phyloP scores from a whole-genome alignment of 2,329 filamentous ascomycete genomes.

The Gliomastix tumulicola region DNA sequence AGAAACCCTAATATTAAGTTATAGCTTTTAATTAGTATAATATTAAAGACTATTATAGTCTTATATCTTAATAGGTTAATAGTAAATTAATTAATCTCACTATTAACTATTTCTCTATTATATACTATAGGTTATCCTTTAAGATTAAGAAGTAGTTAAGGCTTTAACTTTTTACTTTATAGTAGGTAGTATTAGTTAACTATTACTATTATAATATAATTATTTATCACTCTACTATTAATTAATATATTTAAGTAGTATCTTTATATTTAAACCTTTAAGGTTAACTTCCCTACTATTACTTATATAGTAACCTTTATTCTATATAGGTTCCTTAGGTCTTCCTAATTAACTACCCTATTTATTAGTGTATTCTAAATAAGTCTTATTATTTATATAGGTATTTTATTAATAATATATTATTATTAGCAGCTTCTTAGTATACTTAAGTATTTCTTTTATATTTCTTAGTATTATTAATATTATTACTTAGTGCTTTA shows the following conservation, averaged over 20 bases:
- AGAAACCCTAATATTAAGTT: too few species aligned
- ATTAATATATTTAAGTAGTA: background rate
- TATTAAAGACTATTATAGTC: slow-evolving; percentile 2
- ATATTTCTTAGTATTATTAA: background rate
- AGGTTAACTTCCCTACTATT: background rate
- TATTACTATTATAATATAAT: background rate
- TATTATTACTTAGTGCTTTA: background rate
- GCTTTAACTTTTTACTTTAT: too few species aligned
- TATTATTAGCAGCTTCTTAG: background rate
- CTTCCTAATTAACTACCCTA: background rate
- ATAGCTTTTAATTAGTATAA: slow-evolving; percentile 3
- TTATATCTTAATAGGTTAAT: background rate
- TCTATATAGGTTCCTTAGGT: too few species aligned
- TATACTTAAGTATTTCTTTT: background rate
- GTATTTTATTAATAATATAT: background rate
- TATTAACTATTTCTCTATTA: too few species aligned
- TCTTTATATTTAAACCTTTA: background rate
- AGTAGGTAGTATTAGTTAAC: background rate
- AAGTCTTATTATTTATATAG: background rate
- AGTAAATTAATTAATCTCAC: background rate
- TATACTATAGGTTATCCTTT: too few species aligned
- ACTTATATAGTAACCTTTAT: slow-evolving; percentile 1
- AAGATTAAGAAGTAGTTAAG: too few species aligned
- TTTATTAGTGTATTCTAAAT: background rate
- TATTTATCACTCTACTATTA: background rate